Percentiles rank a stretch among this genome's conserved stretches.
Conservation (phyloP, 257 asterid genomes). For the Agastache rugosa region DNA sequence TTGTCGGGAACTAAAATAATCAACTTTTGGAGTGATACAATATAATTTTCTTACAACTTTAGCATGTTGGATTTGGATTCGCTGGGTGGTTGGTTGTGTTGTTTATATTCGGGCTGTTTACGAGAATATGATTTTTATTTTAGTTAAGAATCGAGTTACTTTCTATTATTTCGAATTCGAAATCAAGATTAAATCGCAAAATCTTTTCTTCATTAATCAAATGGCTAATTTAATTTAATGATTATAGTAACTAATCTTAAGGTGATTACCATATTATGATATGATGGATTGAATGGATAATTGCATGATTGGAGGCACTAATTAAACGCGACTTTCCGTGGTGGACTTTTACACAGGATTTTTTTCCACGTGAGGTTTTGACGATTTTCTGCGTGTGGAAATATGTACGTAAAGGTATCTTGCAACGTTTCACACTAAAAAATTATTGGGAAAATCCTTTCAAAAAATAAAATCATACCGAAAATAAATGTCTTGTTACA, state of each 20-base stretch:
- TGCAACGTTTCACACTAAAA: background rate
- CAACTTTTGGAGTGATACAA: background rate
- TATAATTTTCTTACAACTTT: background rate
- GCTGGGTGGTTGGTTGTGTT: background rate
- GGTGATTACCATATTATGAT: background rate
- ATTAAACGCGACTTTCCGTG: slow-evolving; percentile 8
- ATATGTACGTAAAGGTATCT: slow-evolving; percentile 26
- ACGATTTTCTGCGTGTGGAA: slow-evolving; percentile 38
- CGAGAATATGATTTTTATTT: background rate
- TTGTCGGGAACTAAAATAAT: background rate
- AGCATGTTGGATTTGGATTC: background rate
- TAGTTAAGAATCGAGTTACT: background rate
- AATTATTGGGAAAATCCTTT: too few relatives aligned
- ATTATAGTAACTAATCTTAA: background rate
- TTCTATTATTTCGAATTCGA: background rate
- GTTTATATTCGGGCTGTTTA: background rate
- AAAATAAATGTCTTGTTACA: too few relatives aligned
- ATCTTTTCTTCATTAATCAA: background rate
- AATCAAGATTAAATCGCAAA: background rate
- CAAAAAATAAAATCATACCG: too few relatives aligned
- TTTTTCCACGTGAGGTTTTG: background rate
- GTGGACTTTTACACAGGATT: background rate
- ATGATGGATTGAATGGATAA: background rate
- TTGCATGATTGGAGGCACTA: slow-evolving; percentile 16
- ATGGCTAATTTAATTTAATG: too few relatives aligned